Conservation (phyloP, 306 rosid genomes). For the Herpetospermum pedunculosum region DNA sequence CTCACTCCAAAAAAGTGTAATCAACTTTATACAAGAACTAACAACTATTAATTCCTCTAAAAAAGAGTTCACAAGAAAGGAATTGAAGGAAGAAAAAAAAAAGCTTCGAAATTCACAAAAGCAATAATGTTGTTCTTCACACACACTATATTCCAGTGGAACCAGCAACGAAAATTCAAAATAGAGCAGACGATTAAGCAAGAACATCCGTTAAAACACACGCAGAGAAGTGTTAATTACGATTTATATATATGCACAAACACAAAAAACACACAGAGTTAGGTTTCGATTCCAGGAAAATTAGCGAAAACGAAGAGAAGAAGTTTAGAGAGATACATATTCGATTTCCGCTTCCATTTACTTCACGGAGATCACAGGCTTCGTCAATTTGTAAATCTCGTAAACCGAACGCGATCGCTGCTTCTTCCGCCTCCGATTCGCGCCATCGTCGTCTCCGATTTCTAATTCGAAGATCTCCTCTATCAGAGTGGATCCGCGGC, state of each 20-base stretch:
- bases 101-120: background rate
- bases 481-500: background rate
- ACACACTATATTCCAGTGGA: background rate
- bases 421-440: slow-evolving; percentile 2
- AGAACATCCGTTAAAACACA: too few species aligned
- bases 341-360: background rate
- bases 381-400: slow-evolving; percentile 12
- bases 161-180: background rate
- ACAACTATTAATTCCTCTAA: background rate
- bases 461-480: background rate
- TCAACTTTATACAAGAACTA: background rate
- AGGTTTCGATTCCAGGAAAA: background rate
- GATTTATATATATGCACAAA: background rate
- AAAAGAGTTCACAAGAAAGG: background rate
- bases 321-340: background rate
- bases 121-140: too few species aligned
- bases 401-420: slow-evolving; percentile 6
- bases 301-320: background rate
- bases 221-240: background rate
- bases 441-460: background rate
- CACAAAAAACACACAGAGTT: background rate
- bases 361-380: background rate
- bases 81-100: background rate
- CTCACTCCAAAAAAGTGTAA: background rate
- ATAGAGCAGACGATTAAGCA: background rate